These are phyloP conservation scores for Cystofilobasidium macerans DNA, from an alignment of 768 basidiomycete species.

Conservation along the genomic window DNA sequence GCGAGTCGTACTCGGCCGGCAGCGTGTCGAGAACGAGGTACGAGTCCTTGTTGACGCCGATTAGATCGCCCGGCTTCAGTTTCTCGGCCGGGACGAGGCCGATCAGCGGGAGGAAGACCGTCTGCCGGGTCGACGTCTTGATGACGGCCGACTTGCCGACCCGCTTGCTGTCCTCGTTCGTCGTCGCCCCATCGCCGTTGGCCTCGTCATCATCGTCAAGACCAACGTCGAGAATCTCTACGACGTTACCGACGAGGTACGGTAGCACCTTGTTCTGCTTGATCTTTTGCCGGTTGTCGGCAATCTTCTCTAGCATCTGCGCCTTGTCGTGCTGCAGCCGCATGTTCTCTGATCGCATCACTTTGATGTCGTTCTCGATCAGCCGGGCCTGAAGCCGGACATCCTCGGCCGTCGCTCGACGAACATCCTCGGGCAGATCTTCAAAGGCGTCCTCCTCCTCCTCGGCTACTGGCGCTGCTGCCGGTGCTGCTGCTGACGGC, in stretches of 20 bases:
- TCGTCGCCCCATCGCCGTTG: conserved; percentile 68
- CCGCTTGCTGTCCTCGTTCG: conserved; percentile 88
- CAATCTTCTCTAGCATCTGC: conserved; percentile 96
- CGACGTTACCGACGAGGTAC: conserved; percentile 93
- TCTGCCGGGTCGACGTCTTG: conserved; percentile 94
- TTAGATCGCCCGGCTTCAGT: conserved; percentile 81
- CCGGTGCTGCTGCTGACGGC: background rate
- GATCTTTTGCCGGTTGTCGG: conserved; percentile 94
- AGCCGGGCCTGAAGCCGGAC: conserved; percentile 78
- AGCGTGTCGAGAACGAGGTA: conserved; percentile 92
- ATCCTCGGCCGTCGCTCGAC: conserved; percentile 67
- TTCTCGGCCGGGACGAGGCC: conserved; percentile 89
- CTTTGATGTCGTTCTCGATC: conserved; percentile 96
- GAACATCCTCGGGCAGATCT: conserved; percentile 82
- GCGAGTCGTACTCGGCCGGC: conserved; percentile 89
- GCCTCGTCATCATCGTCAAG: conserved; percentile 88
- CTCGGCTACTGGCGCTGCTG: background rate
- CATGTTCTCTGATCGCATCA: conserved; percentile 90
- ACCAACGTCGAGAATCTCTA: conserved; percentile 94
- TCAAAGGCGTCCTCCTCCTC: conserved; percentile 58
- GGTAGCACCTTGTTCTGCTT: conserved; percentile 99
- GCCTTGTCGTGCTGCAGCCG: conserved; percentile 86
- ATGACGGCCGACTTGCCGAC: conserved; percentile 97
- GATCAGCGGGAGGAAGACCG: conserved; percentile 94
- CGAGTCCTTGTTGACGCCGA: conserved; percentile 98